Evolutionary conservation across 768 basidiomycete genomes (phyloP).

Genomic region (Boletus rubropictus): DNA sequence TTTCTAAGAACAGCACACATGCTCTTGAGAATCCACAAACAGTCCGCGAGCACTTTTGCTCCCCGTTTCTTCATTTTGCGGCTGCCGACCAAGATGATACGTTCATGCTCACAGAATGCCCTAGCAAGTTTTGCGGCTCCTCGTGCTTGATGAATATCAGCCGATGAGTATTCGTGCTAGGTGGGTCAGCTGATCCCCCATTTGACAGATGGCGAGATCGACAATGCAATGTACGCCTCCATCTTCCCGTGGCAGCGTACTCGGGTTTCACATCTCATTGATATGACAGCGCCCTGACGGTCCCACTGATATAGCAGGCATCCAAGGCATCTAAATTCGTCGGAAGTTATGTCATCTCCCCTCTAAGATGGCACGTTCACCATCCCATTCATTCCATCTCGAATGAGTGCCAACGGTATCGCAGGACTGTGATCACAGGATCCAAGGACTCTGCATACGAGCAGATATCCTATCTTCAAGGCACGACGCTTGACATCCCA

Average conservation of each 20-base stretch:
- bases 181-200: conserved; percentile 80
- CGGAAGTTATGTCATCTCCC: conserved; percentile 86
- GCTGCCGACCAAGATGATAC: conserved; percentile 62
- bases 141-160: conserved; percentile 7
- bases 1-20: background rate
- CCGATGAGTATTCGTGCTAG: conserved; percentile 34
- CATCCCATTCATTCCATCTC: background rate
- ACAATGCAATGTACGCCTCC: conserved; percentile 66
- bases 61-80: conserved; percentile 83
- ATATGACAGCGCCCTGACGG: conserved; percentile 73
- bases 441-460: conserved; percentile 59
- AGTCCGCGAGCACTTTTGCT: conserved; percentile 89
- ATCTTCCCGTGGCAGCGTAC: conserved; percentile 1
- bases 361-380: conserved; percentile 69
- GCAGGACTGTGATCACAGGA: conserved; percentile 91
- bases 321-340: conserved; percentile 85
- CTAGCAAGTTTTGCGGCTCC: conserved; percentile 44
- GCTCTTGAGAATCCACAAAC: background rate
- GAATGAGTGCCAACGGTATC: background rate
- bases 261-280: background rate
- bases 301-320: conserved; percentile 86
- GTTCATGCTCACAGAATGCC: conserved; percentile 85
- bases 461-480: conserved; percentile 66
- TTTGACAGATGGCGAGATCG: conserved; percentile 70
- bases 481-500: conserved; percentile 84